Percentiles rank a stretch among this genome's conserved stretches.
phyloP scores from a whole-genome alignment of 306 rosid species.

The Castanea sativa region DNA sequence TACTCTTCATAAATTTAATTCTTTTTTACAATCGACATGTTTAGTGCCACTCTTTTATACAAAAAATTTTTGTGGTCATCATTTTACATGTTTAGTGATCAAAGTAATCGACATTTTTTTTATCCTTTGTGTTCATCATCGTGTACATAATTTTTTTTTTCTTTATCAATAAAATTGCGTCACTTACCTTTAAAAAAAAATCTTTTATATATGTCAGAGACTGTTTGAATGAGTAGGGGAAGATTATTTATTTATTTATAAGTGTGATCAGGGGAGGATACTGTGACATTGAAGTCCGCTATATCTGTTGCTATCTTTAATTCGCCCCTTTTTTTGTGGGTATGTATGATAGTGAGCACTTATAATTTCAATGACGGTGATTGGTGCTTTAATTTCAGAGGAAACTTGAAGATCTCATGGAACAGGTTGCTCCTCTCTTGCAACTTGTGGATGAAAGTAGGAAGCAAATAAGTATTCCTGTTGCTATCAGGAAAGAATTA shows the following conservation, averaged over 20 bases:
- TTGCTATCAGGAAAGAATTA: slow-evolving; percentile 53
- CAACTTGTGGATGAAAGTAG: slow-evolving; percentile 59
- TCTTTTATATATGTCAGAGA: neutral
- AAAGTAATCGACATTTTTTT: neutral
- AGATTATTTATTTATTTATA: no score
- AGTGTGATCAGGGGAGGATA: neutral
- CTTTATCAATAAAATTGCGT: no score
- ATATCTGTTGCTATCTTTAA: neutral
- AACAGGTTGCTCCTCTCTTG: slow-evolving; percentile 53
- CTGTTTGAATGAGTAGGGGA: neutral
- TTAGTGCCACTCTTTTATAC: no score
- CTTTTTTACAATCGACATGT: no score
- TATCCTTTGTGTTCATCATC: no score
- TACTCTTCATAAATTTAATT: no score
- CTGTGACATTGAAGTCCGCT: neutral
- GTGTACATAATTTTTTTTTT: no score
- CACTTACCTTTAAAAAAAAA: no score
- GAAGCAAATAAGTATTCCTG: slow-evolving; percentile 45
- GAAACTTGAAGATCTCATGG: slow-evolving; percentile 65
- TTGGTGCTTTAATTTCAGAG: slow-evolving; percentile 42
- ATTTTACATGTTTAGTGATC: neutral
- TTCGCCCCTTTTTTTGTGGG: neutral
- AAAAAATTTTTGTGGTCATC: neutral
- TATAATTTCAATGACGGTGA: slow-evolving; percentile 9
- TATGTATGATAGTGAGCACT: neutral